Evolutionary conservation across 371 early-diverging fungal species (phyloP).

Genomic region (Mucor plumbeus): DNA sequence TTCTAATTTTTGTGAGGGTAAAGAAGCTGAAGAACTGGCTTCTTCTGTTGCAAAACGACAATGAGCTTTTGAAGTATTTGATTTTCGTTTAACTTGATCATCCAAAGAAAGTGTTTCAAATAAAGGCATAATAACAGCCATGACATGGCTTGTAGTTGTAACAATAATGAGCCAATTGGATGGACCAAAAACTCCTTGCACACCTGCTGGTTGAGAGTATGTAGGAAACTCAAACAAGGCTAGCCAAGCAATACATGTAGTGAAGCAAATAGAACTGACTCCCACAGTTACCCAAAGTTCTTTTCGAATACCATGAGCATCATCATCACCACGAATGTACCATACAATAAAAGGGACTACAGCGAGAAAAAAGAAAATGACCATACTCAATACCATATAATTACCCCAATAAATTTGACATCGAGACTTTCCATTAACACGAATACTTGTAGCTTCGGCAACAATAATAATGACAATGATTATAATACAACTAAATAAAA

Average conservation of each 20-base stretch:
- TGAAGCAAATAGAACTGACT: constrained; percentile 31
- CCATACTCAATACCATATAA: constrained; percentile 4
- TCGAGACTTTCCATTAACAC: neutral
- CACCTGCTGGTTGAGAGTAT: neutral
- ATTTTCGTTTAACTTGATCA: neutral
- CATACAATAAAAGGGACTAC: constrained; percentile 29
- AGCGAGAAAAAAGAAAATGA: constrained; percentile 10
- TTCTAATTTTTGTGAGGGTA: neutral
- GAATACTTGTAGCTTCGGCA: constrained; percentile 5
- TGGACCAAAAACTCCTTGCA: constrained; percentile 13
- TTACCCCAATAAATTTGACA: constrained; percentile 15
- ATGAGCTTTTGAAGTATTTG: neutral
- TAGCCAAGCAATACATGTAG: constrained; percentile 26
- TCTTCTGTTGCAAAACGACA: neutral
- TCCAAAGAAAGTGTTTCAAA: constrained; percentile 14
- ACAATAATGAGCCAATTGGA: constrained; percentile 23
- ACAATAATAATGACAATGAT: neutral
- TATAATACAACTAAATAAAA: neutral
- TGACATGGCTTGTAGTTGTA: constrained; percentile 18
- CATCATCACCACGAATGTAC: constrained; percentile 27
- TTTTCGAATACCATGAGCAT: constrained; percentile 45
- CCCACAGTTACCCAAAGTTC: constrained; percentile 35
- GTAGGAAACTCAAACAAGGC: constrained; percentile 10
- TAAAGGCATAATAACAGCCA: constrained; percentile 13
- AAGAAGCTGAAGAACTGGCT: neutral